A percentile compares a stretch with the other conserved stretches of the same genome.
Evolutionary conservation across 129 eudicot species (phyloP).

Genomic region (Dittrichia graveolens): DNA sequence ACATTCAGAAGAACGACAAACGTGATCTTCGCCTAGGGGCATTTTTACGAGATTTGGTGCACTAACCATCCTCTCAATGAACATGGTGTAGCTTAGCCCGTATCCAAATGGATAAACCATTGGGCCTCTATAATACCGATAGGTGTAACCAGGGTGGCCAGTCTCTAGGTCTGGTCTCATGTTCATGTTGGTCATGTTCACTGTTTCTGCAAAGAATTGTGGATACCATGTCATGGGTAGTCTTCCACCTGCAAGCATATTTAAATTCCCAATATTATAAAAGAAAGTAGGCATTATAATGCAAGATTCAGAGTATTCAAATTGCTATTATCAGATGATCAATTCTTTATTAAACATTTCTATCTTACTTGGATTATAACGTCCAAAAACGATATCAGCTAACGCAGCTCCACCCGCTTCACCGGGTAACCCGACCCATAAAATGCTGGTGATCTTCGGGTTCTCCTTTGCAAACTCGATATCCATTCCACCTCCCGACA

Average conservation of each 20-base stretch:
- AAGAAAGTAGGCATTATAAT: background rate
- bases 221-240: slow-evolving; percentile 56
- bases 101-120: slow-evolving; percentile 41
- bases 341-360: too few relatives aligned
- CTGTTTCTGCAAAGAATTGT: slow-evolving; percentile 39
- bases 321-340: too few relatives aligned
- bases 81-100: slow-evolving; percentile 43
- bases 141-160: slow-evolving; percentile 47
- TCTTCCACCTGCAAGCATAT: slow-evolving; percentile 41
- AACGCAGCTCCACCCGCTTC: slow-evolving; percentile 56
- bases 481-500: slow-evolving; percentile 51
- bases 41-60: slow-evolving; percentile 34
- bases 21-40: background rate
- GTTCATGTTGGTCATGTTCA: slow-evolving; percentile 57
- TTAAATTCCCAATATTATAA: background rate
- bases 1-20: slow-evolving; percentile 6
- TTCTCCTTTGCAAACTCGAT: slow-evolving; percentile 38
- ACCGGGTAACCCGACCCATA: slow-evolving; percentile 63
- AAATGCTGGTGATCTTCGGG: slow-evolving; percentile 39
- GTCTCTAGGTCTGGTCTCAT: slow-evolving; percentile 41
- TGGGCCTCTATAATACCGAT: slow-evolving; percentile 39
- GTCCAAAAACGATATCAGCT: slow-evolving; percentile 49
- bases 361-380: slow-evolving; percentile 42
- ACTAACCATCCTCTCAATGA: slow-evolving; percentile 25
- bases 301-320: background rate